Percentiles rank a stretch among this genome's conserved stretches.
Conservation (phyloP, 2,329 filamentous ascomycete species). For the Fusarium beomiforme region DNA sequence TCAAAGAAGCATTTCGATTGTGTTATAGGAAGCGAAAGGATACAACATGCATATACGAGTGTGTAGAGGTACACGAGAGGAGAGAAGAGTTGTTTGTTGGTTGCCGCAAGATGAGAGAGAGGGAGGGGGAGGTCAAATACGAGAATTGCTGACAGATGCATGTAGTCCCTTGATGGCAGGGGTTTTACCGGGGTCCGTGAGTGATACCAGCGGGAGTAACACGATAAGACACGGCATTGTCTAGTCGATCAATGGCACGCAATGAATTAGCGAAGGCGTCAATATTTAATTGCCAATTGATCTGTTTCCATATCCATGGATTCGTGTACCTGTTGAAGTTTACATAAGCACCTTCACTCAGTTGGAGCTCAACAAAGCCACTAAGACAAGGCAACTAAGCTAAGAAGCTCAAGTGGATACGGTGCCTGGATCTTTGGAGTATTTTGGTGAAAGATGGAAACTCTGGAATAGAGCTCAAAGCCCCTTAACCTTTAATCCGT, state of each 20-base stretch:
- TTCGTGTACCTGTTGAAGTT: neutral
- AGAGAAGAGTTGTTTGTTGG: neutral
- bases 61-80: neutral
- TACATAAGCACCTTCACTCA: neutral
- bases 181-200: conserved; percentile 5
- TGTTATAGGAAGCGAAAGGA: neutral
- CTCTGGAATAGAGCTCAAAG: neutral
- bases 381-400: neutral
- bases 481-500: neutral
- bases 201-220: conserved; percentile 13
- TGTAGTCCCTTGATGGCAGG: neutral
- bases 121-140: conserved; percentile 9
- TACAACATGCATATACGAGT: neutral
- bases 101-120: neutral
- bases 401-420: neutral
- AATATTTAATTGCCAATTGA: neutral
- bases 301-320: neutral
- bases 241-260: neutral
- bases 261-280: neutral
- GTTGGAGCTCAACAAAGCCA: neutral
- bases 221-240: conserved; percentile 5
- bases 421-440: neutral
- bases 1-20: conserved; percentile 19
- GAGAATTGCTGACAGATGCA: conserved; percentile 17
- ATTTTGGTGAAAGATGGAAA: neutral